Conservation (phyloP, 805 yeast genomes). For the Tetrapisispora pingtungensis region DNA sequence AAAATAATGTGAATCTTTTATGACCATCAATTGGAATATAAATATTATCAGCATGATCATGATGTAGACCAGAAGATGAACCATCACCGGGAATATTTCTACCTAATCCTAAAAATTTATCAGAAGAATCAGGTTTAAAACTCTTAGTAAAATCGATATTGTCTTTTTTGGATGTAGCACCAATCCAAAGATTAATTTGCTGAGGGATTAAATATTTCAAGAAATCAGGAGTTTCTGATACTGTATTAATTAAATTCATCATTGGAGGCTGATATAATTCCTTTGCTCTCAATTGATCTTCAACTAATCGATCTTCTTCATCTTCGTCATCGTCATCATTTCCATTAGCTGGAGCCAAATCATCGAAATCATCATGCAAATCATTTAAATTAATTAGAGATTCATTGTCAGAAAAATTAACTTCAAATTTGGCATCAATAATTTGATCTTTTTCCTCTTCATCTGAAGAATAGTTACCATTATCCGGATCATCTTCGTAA, state of each 20-base stretch:
- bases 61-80: conserved; percentile 65
- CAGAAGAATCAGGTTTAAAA: conserved; percentile 15
- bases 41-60: conserved; percentile 71
- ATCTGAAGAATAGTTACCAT: conserved; percentile 17
- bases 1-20: conserved; percentile 57
- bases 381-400: conserved; percentile 15
- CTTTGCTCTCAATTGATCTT: conserved; percentile 34
- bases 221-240: conserved; percentile 37
- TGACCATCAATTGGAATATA: conserved; percentile 51
- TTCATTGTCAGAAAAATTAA: conserved; percentile 12
- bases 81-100: conserved; percentile 48
- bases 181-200: conserved; percentile 70
- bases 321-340: conserved; percentile 8
- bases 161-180: conserved; percentile 28
- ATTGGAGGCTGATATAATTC: conserved; percentile 57
- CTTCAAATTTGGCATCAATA: conserved; percentile 10
- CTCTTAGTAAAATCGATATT: conserved; percentile 6
- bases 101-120: conserved; percentile 36
- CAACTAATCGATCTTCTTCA: conserved; percentile 17
- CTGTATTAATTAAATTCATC: conserved; percentile 30
- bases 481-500: conserved; percentile 32
- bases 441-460: conserved; percentile 14
- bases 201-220: conserved; percentile 44
- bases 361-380: conserved; percentile 23
- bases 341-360: conserved; percentile 11